phyloP scores from a whole-genome alignment of 202 grass and related monocot species.

The Panicum hallii region DNA sequence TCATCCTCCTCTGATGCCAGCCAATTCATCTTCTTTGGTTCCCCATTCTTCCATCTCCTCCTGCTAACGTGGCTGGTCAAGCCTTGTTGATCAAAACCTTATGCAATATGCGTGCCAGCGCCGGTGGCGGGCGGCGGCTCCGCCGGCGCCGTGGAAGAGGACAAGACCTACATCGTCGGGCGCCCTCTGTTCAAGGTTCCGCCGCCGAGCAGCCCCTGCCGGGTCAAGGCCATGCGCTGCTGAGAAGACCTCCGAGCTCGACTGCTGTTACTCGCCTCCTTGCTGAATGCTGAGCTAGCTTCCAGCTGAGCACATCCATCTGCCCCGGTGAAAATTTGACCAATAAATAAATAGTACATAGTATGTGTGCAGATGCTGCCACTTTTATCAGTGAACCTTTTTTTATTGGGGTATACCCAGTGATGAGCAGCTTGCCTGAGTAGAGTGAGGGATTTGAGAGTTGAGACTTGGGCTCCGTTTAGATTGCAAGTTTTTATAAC shows the following conservation, averaged over 20 bases:
- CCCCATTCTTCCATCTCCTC: neutral
- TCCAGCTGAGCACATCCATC: neutral
- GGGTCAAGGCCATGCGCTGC: neutral
- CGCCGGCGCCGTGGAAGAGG: constrained; percentile 12
- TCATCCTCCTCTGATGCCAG: too few species aligned
- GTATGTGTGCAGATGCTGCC: neutral
- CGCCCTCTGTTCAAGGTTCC: constrained; percentile 36
- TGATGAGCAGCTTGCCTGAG: neutral
- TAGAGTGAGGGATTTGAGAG: neutral
- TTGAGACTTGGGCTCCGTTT: too few species aligned
- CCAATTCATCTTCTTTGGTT: too few species aligned
- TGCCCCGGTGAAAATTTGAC: neutral
- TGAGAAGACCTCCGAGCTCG: neutral
- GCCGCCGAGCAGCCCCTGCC: constrained; percentile 15
- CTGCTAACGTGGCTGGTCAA: neutral
- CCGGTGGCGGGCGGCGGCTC: neutral
- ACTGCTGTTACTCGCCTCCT: neutral
- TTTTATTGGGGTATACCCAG: too few species aligned
- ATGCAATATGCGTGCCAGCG: neutral
- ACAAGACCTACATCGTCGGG: constrained; percentile 27
- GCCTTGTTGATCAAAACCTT: neutral
- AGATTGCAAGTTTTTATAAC: too few species aligned
- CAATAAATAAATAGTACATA: neutral
- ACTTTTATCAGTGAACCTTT: neutral
- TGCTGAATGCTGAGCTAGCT: neutral